Evolutionary conservation across 169 alveolate genomes (phyloP).

Genomic region (Eimeria tenella): DNA sequence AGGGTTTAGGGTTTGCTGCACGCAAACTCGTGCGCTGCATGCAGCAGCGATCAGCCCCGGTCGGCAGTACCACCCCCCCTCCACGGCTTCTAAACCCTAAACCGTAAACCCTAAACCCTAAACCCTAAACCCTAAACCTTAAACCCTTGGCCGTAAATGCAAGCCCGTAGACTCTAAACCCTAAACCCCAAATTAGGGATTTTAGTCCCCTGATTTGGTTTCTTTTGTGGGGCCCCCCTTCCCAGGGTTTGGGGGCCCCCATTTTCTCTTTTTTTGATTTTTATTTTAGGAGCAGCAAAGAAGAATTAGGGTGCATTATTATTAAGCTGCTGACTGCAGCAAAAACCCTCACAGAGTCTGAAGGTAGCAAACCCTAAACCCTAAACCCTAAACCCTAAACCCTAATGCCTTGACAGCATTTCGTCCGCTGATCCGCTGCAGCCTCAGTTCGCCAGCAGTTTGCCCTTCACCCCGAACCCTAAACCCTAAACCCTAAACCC

Average conservation of each 20-base stretch:
- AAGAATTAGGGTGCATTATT: background rate
- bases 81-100: background rate
- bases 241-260: background rate
- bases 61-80: too few species aligned
- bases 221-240: background rate
- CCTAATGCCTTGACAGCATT: background rate
- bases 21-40: background rate
- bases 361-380: background rate
- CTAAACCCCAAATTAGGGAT: background rate
- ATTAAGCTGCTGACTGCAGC: too few species aligned
- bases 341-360: too few species aligned
- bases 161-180: background rate
- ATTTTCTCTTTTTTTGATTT: too few species aligned
- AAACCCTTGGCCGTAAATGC: background rate
- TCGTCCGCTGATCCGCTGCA: too few species aligned
- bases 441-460: too few species aligned
- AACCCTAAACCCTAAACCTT: slow-evolving; percentile 7
- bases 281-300: background rate
- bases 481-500: background rate
- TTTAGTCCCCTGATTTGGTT: background rate
- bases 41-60: background rate
- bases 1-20: slow-evolving; percentile 26
- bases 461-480: background rate
- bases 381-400: background rate
- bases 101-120: background rate